Conservation (phyloP, 768 basidiomycete genomes). For the Podaxis sp. region DNA sequence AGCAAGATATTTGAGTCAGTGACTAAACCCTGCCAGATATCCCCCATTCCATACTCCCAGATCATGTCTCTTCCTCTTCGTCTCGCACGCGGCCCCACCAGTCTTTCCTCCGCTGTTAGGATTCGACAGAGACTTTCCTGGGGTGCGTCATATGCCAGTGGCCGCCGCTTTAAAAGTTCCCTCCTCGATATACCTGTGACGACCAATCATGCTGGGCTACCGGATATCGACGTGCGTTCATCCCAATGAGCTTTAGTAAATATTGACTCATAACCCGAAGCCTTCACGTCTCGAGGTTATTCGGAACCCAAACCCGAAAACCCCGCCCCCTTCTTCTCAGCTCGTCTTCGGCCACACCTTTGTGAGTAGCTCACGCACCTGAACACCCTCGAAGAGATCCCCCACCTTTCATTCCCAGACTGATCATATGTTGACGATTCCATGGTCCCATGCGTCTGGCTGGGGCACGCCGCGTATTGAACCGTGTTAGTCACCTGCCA, state of each 20-base stretch:
- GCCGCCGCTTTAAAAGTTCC: conserved; percentile 11
- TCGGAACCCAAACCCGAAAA: conserved; percentile 47
- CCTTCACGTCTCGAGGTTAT: conserved; percentile 47
- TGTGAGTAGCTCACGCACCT: conserved; percentile 35
- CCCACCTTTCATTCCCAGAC: conserved; percentile 41
- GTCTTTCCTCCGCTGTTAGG: conserved; percentile 5
- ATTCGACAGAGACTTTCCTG: background rate
- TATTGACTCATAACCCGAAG: conserved; percentile 27
- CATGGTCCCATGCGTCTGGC: conserved; percentile 68
- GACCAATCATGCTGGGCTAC: conserved; percentile 14
- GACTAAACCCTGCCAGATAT: background rate
- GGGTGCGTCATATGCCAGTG: conserved; percentile 6
- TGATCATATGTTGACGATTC: conserved; percentile 81
- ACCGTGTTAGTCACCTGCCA: conserved; percentile 57
- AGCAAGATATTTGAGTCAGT: background rate
- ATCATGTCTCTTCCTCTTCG: conserved; percentile 21
- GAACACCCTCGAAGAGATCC: conserved; percentile 3
- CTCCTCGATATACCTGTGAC: conserved; percentile 6
- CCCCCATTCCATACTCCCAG: background rate
- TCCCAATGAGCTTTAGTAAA: background rate
- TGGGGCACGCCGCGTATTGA: conserved; percentile 82
- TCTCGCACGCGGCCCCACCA: conserved; percentile 10
- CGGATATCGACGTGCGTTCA: conserved; percentile 32
- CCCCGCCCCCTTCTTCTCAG: conserved; percentile 57
- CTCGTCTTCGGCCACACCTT: conserved; percentile 87